These are phyloP conservation scores for Graphilbum sp. DNA, from an alignment of 2,329 filamentous ascomycete genomes.

Conservation along the genomic window DNA sequence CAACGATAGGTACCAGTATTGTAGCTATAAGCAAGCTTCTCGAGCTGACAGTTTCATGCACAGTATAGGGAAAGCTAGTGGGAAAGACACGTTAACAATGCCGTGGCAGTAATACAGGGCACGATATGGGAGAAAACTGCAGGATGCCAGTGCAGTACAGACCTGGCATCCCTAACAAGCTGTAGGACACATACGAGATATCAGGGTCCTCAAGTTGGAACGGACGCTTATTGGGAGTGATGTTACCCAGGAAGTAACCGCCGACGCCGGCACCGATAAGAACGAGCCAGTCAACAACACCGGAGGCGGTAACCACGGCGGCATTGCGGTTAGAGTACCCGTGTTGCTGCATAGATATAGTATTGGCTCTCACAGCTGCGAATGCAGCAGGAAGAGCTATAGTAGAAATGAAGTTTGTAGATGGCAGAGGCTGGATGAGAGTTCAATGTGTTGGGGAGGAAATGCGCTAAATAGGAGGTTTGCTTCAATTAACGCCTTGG, in stretches of 20 bases:
- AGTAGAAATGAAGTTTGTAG: no score
- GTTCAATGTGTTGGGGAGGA: no score
- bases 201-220: conserved; percentile 58
- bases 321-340: neutral
- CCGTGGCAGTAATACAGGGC: no score
- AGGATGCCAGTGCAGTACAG: no score
- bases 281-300: conserved; percentile 59
- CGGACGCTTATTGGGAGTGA: conserved; percentile 49
- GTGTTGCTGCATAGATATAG: no score
- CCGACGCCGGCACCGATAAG: conserved; percentile 42
- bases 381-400: neutral
- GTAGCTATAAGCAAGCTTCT: conserved; percentile 47
- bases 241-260: conserved; percentile 39
- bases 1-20: conserved; percentile 44
- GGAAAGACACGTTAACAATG: no score
- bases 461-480: no score
- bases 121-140: no score
- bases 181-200: conserved; percentile 44
- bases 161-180: no score
- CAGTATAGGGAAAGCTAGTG: conserved; percentile 49
- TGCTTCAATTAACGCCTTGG: no score
- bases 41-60: conserved; percentile 55
- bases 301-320: conserved; percentile 39
- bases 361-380: neutral
- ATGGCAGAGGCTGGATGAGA: no score